Base-by-base conservation (phyloP, 2,329 filamentous ascomycete species). In the Sporothrix sp. region DNA sequence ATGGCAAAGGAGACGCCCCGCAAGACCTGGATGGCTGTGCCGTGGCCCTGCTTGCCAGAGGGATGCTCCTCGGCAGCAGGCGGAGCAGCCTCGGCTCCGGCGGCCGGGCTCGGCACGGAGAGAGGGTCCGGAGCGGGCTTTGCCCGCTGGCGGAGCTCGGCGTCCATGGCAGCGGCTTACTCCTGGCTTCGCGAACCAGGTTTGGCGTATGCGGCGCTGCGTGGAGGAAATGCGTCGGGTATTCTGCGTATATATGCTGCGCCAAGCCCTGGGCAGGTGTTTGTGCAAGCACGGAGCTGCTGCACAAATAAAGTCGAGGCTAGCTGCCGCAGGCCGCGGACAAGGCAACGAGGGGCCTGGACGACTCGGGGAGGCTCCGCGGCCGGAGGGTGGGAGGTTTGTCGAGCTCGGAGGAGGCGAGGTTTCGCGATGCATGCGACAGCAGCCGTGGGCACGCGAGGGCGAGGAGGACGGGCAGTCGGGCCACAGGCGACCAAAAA, bases 31-130 rank as follows among this genome's bases (percentile, higher is more conserved):
- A 73, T 68, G 13, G 70, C 58, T 8, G 65, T 62, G 43, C 76
- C 72, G 63, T 82, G 71, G 53, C 75, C 71, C 48, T 70, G 64
- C 50, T 71, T 71, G n/a, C 78, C 78, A 2, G 76, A 76, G 0
- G 78, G 77, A 60, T 82, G 77, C 13, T 54, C 57, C 43, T 35
- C 55, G 9, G 55, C 48, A 27, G 45, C 54, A 13, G 48, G 25
- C 13, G 52, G 43, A 27, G 52, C 53, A 37, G 48, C 27, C 30
- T 44, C 55, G 3, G 30, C 21, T 5, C 50, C 50, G 56, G 55
- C 55, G 20, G 47, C 53, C 36, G 63, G 48, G 28, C 65, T 63
- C 27, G 65, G 60, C n/a, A 62, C 59, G 37, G 67, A 61, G 16
- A 61, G 52, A 45, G 50, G 50, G 39, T 52, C 39, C 16, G 52